Base-by-base conservation (phyloP, 352 stramenopile genomes). In the Pythium phragmitis region DNA sequence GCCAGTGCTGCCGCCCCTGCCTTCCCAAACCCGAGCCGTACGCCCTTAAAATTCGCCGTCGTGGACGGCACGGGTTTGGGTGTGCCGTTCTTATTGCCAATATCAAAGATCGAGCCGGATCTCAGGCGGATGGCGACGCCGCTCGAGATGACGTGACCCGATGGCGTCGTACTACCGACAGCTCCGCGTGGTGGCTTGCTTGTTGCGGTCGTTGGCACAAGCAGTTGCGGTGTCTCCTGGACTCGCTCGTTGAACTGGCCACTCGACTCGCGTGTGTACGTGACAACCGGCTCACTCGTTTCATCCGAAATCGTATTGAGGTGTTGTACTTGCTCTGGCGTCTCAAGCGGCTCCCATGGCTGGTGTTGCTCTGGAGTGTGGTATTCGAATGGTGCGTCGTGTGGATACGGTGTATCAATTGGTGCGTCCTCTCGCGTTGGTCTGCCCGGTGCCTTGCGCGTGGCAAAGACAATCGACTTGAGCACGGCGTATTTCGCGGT, bases 391-490 rank as follows among this genome's bases (percentile, higher is more conserved):
- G 26, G 26, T 28, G 26, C 4, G 26, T 28, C 26, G 17, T 46
- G 3, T 46, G 13, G 41, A n/a, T 14, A 46, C n/a, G 41, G 41
- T 46, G 13, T n/a, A n/a, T 46, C 41, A 14, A 19, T 37, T 21
- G 13, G 0, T 12, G 3, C 3, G 6, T 39, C 21, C 8, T 19
- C 43, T n/a, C 8, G 53, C 37, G 51, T n/a, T 2, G 37, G 6
- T 36, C 16, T 58, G n/a, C 7, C 3, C 21, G 5, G n/a, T 21
- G 17, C 6, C 42, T 49, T 47, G 8, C 21, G 16, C 1, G 52
- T 68, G 2, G 62, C 37, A n/a, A 68, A 63, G 45, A 63, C 57
- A 11, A 65, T 49, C 45, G 58, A 63, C 43, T 60, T 58, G 26
- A 72, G 58, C 14, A 67, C 42, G 0, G 64, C 34, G 19, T 53